A percentile compares a stretch with the other conserved stretches of the same genome.
phyloP scores from a whole-genome alignment of 2,329 filamentous ascomycete genomes.

The Colletotrichum abscissum region DNA sequence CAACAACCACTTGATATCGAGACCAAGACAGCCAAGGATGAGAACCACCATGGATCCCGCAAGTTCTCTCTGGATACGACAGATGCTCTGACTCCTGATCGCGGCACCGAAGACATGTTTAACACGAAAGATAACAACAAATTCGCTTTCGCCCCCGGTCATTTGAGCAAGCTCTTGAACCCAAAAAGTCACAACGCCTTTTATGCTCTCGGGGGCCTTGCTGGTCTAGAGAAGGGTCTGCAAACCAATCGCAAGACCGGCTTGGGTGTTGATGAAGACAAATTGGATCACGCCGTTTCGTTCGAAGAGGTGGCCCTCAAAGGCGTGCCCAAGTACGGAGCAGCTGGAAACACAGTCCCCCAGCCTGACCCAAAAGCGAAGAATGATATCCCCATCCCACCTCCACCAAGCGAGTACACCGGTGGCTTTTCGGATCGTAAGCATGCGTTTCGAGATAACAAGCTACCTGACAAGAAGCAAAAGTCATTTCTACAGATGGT shows the following conservation, averaged over 20 bases:
- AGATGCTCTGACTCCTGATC: constrained; percentile 61
- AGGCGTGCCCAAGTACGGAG: constrained; percentile 48
- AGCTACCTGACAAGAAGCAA: constrained; percentile 69
- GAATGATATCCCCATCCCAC: constrained; percentile 24
- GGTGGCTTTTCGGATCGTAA: constrained; percentile 61
- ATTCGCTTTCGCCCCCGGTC: constrained; percentile 80
- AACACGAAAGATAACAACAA: constrained; percentile 70
- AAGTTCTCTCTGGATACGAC: constrained; percentile 39
- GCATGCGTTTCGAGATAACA: constrained; percentile 69
- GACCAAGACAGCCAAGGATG: constrained; percentile 5
- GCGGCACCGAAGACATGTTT: constrained; percentile 78
- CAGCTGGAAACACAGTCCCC: constrained; percentile 46
- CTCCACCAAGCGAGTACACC: constrained; percentile 21
- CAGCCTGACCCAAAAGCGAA: constrained; percentile 38
- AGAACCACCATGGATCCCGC: constrained; percentile 23
- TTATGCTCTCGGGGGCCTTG: constrained; percentile 78
- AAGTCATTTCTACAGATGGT: constrained; percentile 68
- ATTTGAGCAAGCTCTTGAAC: constrained; percentile 81
- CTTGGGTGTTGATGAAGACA: constrained; percentile 76
- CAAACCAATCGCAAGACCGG: constrained; percentile 73
- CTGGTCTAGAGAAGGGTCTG: constrained; percentile 79
- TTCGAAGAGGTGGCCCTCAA: constrained; percentile 71
- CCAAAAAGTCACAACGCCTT: constrained; percentile 83
- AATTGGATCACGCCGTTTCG: constrained; percentile 70
- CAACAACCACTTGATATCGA: constrained; percentile 12